Evolutionary conservation across 2,329 filamentous ascomycete genomes (phyloP).

Genomic region (Fonsecaea erecta): DNA sequence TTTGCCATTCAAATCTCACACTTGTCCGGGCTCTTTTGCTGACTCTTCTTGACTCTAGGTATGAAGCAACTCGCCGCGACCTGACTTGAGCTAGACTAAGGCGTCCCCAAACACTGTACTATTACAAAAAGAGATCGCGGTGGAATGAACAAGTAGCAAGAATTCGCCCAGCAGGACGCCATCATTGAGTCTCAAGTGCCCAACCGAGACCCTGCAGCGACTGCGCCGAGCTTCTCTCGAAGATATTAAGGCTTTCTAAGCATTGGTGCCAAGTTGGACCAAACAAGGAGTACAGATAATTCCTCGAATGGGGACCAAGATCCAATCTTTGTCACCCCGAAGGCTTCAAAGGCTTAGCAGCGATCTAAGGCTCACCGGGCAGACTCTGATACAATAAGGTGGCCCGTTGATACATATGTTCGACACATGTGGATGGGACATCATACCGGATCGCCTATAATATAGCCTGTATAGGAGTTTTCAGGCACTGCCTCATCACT

Average conservation of each 20-base stretch:
- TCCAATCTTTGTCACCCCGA: background rate
- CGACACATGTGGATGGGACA: background rate
- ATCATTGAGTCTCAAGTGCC: background rate
- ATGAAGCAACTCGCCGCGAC: constrained; percentile 34
- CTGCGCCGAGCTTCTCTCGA: constrained; percentile 1
- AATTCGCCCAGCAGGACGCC: background rate
- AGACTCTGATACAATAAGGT: background rate
- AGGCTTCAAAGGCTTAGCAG: background rate
- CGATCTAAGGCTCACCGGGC: constrained; percentile 9
- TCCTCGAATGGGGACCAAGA: constrained; percentile 9
- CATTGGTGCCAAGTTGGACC: constrained; percentile 10
- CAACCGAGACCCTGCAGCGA: background rate
- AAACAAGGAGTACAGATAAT: background rate
- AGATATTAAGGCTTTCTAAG: constrained; percentile 1
- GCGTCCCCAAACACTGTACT: constrained; percentile 1
- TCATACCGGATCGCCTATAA: background rate
- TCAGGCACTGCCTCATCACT: constrained; percentile 7
- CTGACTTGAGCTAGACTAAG: background rate
- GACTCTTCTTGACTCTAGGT: constrained; percentile 30
- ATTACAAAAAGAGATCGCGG: background rate
- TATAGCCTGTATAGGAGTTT: background rate
- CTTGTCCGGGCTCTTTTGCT: constrained; percentile 14
- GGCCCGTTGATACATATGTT: background rate
- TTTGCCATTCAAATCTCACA: background rate
- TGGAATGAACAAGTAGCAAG: background rate